Evolutionary conservation across 139 green algal species (phyloP).

Genomic region (Picochlorum costavermella): DNA sequence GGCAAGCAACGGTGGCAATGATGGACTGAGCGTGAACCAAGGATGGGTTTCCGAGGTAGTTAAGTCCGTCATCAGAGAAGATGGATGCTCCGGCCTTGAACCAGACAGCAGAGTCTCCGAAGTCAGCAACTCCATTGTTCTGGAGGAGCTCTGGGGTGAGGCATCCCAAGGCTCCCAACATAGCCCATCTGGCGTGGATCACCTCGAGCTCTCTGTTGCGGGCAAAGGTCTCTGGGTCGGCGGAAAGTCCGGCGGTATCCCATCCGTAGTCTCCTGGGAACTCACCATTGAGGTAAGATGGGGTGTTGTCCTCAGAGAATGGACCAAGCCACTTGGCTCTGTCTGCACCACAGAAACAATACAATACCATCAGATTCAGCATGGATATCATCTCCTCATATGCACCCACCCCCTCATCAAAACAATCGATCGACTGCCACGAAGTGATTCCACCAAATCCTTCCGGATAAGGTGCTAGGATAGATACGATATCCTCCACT

Average conservation of each 20-base stretch:
- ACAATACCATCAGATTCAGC: not conserved
- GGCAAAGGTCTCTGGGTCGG: slow-evolving; percentile 80
- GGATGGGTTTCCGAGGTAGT: slow-evolving; percentile 73
- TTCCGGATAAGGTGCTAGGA: too few species aligned
- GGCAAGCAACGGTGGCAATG: slow-evolving; percentile 69
- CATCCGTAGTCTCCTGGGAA: slow-evolving; percentile 79
- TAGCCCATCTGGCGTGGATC: slow-evolving; percentile 82
- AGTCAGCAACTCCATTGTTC: slow-evolving; percentile 26
- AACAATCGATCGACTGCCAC: too few species aligned
- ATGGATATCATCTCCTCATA: too few species aligned
- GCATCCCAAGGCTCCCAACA: slow-evolving; percentile 71
- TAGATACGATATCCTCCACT: too few species aligned
- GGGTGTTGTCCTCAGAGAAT: slow-evolving; percentile 52
- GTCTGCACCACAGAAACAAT: slow-evolving; percentile 17
- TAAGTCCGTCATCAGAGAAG: slow-evolving; percentile 73
- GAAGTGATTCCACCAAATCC: too few species aligned
- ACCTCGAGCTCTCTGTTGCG: slow-evolving; percentile 59
- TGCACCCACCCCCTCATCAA: too few species aligned
- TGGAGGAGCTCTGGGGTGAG: slow-evolving; percentile 34
- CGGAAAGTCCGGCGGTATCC: slow-evolving; percentile 87
- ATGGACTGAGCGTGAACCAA: slow-evolving; percentile 88
- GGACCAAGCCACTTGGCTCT: slow-evolving; percentile 63
- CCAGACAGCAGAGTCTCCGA: slow-evolving; percentile 64
- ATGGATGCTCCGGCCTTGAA: slow-evolving; percentile 95
- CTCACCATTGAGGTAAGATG: slow-evolving; percentile 72